Percentiles rank a stretch among this genome's conserved stretches.
Conservation (phyloP, 805 yeast genomes). For the Yamadazyma kitorensis region DNA sequence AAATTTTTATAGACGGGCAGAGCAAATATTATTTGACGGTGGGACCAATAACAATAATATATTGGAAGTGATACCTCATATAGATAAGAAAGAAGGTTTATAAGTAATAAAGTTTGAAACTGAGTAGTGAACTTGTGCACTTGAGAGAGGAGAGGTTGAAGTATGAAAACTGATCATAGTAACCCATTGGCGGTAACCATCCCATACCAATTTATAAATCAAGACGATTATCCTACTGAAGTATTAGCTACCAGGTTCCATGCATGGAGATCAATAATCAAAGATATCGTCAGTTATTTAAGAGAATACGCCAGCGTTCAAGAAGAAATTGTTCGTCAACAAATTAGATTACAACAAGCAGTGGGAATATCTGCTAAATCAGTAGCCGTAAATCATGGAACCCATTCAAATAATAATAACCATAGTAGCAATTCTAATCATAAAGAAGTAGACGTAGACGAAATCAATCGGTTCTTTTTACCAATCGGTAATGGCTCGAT, state of each 20-base stretch:
- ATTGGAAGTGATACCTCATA: too few relatives aligned
- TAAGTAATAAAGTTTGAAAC: too few relatives aligned
- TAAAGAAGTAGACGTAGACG: conserved; percentile 26
- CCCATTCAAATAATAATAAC: conserved; percentile 7
- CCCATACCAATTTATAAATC: conserved; percentile 33
- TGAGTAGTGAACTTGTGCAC: too few relatives aligned
- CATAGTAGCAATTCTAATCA: conserved; percentile 5
- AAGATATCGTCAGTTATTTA: conserved; percentile 70
- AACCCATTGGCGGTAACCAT: conserved; percentile 41
- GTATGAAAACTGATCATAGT: conserved; percentile 15
- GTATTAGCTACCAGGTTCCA: conserved; percentile 77
- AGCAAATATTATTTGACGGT: too few relatives aligned
- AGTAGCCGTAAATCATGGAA: conserved; percentile 8
- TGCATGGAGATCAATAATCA: conserved; percentile 81
- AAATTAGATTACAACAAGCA: conserved; percentile 75
- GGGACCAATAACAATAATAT: too few relatives aligned
- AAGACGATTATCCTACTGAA: conserved; percentile 71
- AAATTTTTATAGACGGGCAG: too few relatives aligned
- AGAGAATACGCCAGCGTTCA: conserved; percentile 80
- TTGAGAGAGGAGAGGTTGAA: too few relatives aligned
- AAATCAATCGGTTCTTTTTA: conserved; percentile 55
- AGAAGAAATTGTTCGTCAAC: conserved; percentile 85
- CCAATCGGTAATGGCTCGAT: conserved; percentile 73
- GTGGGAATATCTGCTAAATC: conserved; percentile 34
- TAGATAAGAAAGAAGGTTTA: too few relatives aligned